Percentiles rank a stretch among this genome's conserved stretches.
Evolutionary conservation across 352 stramenopile genomes (phyloP).

Genomic region (Globisporangium cystogenes): DNA sequence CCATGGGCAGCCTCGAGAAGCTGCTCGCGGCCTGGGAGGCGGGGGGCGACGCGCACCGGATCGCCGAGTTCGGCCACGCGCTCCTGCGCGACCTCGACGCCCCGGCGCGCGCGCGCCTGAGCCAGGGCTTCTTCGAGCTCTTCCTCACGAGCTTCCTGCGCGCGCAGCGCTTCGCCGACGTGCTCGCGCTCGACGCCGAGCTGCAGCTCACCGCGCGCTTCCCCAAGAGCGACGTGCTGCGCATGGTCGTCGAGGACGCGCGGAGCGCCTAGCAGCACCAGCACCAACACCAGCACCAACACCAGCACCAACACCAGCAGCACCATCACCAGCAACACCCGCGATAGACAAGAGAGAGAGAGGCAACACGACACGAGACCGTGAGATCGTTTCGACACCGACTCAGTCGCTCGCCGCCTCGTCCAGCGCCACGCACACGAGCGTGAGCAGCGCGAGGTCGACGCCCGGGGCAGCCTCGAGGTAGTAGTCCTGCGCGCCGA

Average conservation of each 20-base stretch:
- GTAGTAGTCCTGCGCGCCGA: slow-evolving; percentile 19
- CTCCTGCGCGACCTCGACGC: slow-evolving; percentile 9
- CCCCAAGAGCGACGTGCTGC: slow-evolving; percentile 10
- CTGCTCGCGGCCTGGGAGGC: slow-evolving; percentile 12
- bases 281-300: too few relatives aligned
- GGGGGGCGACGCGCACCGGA: slow-evolving; percentile 6
- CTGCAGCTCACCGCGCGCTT: slow-evolving; percentile 14
- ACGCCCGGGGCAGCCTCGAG: slow-evolving; percentile 11
- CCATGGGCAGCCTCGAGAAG: slow-evolving; percentile 18
- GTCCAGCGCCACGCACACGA: slow-evolving; percentile 17
- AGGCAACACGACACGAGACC: background rate
- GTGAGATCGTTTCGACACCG: too few relatives aligned
- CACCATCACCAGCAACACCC: too few relatives aligned
- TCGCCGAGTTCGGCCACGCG: slow-evolving; percentile 7
- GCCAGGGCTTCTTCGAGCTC: slow-evolving; percentile 16
- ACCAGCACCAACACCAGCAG: too few relatives aligned
- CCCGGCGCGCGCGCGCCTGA: slow-evolving; percentile 3
- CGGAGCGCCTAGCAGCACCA: slow-evolving; percentile 19
- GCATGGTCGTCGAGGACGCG: slow-evolving; percentile 25
- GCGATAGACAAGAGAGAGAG: too few relatives aligned
- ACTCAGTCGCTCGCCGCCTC: slow-evolving; percentile 5
- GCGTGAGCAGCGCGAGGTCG: slow-evolving; percentile 13
- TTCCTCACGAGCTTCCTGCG: slow-evolving; percentile 14
- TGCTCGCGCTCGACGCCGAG: slow-evolving; percentile 7
- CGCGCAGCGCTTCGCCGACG: slow-evolving; percentile 7